Evolutionary conservation across 108 stramenopile genomes (phyloP), one percentile per base, ranked within the genome.

Genomic region (Fragilariopsis cylindrus): DNA sequence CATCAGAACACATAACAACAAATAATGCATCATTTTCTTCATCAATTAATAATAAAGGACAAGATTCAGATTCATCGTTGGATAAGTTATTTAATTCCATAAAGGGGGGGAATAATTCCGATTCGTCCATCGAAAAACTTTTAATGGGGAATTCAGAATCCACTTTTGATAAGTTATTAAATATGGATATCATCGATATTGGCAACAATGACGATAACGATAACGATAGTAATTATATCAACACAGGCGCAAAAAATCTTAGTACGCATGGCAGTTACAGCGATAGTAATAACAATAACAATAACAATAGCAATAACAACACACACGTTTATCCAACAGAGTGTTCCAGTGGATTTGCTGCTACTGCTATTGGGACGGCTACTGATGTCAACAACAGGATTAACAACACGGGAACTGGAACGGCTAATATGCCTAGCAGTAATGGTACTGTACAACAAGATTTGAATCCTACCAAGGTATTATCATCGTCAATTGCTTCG

Each of bases 161-260:
- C 13, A 13, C 50, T 13, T 13, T 52, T 52, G 50, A 52, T 52
- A 52, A 52, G 50, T 49, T 76, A 3, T 54, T 55, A 12, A 40
- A 19, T 7, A 76, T 76, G 66, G 67, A 66, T 11, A 60, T 76
- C 43, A 45, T 48, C 4, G 67, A 69, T 57, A 18, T 76, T 9
- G 67, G 58, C 54, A 49, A 49, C 18, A 11, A 30, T 16, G 18
- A 60, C 30, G 58, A 60, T 16, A 45, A 41, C 65, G 44, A 48
- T 9, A 66, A 11, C 65, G 39, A 39, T 39, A 63, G 21, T 19
- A 63, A 63, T 30, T 19, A 63, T 21, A 16, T 15, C 30, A 15
- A 7, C 45, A 72, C 30, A 30, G 30, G 30, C 30, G 30, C 30
- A 30, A 30, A 30, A 30, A 30, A 30, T 30, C n/a, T 70, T 47